phyloP scores from a whole-genome alignment of 1,284 basidiomycete genomes.

The Austroboletus novae-zelandiae region DNA sequence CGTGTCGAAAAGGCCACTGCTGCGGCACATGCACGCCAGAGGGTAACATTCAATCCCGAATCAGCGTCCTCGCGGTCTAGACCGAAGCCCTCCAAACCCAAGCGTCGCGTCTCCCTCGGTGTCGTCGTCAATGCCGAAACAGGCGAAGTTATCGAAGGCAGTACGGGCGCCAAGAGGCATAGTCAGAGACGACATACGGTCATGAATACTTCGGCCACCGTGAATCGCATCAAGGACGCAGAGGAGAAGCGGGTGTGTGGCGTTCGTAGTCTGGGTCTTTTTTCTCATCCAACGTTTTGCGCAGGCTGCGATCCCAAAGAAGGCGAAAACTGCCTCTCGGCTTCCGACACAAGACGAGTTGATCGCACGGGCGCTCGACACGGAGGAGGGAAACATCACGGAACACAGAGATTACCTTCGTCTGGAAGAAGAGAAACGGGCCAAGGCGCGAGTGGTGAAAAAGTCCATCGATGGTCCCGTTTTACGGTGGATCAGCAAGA shows the following conservation, averaged over 20 bases:
- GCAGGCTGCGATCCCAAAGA: constrained; percentile 61
- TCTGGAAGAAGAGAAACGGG: constrained; percentile 79
- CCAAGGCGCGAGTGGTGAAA: constrained; percentile 60
- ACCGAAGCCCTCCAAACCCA: constrained; percentile 37
- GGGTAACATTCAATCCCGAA: constrained; percentile 61
- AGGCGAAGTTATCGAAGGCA: constrained; percentile 45
- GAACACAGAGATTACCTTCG: constrained; percentile 76
- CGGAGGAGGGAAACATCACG: constrained; percentile 80
- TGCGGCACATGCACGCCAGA: constrained; percentile 60
- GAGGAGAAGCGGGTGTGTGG: constrained; percentile 56
- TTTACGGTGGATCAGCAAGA: constrained; percentile 69
- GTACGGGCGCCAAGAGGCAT: constrained; percentile 45
- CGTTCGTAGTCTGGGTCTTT: background rate
- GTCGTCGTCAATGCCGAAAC: constrained; percentile 55
- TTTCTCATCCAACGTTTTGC: constrained; percentile 4
- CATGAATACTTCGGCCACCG: constrained; percentile 61
- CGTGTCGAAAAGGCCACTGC: constrained; percentile 61
- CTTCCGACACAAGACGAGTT: constrained; percentile 75
- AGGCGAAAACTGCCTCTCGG: constrained; percentile 48
- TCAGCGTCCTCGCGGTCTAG: constrained; percentile 25
- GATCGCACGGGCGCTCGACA: constrained; percentile 78
- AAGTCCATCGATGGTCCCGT: constrained; percentile 66
- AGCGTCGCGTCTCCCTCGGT: constrained; percentile 54
- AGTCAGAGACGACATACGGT: constrained; percentile 66
- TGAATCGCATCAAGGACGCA: constrained; percentile 57